These are phyloP conservation scores for Aspergillus indologenus DNA, from an alignment of 495 filamentous ascomycete genomes.

Conservation along the genomic window DNA sequence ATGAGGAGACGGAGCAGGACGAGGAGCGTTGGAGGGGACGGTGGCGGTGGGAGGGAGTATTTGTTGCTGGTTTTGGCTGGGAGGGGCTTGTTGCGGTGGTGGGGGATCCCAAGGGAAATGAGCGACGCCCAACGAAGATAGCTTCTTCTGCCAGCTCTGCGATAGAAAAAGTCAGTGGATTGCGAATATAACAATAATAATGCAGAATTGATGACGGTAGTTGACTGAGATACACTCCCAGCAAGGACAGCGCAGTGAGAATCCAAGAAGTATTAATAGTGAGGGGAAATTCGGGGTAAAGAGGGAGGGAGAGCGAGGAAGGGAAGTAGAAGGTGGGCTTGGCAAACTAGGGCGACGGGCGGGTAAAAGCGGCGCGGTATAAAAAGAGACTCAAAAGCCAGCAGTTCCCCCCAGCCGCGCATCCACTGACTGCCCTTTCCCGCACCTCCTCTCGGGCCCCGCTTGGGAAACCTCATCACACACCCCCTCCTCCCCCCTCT, in stretches of 20 bases:
- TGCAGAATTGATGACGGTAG: not conserved
- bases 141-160: conserved; percentile 90
- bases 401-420: conserved; percentile 35
- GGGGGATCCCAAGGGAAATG: conserved; percentile 93
- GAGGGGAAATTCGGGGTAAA: not conserved
- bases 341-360: conserved; percentile 32
- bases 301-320: conserved; percentile 6
- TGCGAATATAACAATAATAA: too few relatives aligned
- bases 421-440: conserved; percentile 15
- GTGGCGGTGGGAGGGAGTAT: conserved; percentile 45
- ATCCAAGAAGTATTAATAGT: not conserved
- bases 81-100: conserved; percentile 43
- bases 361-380: conserved; percentile 40
- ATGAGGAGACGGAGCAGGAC: conserved; percentile 28
- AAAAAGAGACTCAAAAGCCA: conserved; percentile 43
- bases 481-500: conserved; percentile 5
- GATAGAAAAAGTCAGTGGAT: conserved; percentile 23
- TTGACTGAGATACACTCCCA: too few relatives aligned
- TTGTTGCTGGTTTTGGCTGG: conserved; percentile 32
- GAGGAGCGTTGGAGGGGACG: conserved; percentile 60
- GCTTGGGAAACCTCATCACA: conserved; percentile 21
- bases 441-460: conserved; percentile 36
- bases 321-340: conserved; percentile 23
- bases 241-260: conserved; percentile 15
- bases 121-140: conserved; percentile 76